phyloP scores from a whole-genome alignment of 768 basidiomycete genomes.

The Leucosporidium yakuticum region DNA sequence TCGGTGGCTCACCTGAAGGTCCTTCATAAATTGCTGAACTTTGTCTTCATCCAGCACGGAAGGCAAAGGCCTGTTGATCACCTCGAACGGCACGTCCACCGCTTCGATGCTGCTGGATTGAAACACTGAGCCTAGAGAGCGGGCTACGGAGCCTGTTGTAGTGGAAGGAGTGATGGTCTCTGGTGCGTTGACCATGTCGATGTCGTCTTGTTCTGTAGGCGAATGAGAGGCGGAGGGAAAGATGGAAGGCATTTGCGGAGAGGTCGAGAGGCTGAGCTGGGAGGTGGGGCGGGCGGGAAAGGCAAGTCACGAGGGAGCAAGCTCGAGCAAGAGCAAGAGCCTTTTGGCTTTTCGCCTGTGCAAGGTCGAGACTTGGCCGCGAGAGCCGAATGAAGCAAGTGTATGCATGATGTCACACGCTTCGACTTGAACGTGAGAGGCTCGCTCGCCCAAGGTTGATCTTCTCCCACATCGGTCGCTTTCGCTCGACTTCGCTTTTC shows the following conservation, averaged over 20 bases:
- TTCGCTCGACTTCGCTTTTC: neutral
- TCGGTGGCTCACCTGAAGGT: slow-evolving; percentile 40
- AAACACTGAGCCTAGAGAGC: neutral
- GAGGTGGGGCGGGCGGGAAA: neutral
- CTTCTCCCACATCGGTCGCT: neutral
- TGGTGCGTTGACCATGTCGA: neutral
- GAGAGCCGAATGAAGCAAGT: too few species aligned
- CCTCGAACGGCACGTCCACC: slow-evolving; percentile 40
- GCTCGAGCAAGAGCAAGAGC: too few species aligned
- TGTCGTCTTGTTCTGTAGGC: neutral
- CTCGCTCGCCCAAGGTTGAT: neutral
- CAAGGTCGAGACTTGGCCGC: too few species aligned
- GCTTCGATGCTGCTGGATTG: slow-evolving; percentile 12
- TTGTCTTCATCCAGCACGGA: slow-evolving; percentile 43
- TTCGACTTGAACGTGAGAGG: too few species aligned
- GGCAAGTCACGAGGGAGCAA: too few species aligned
- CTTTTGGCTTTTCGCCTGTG: too few species aligned
- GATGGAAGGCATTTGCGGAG: neutral
- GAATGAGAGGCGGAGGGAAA: neutral
- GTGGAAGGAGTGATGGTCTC: neutral
- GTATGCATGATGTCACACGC: too few species aligned
- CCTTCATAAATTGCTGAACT: slow-evolving; percentile 43
- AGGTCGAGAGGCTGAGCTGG: neutral
- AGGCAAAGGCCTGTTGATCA: slow-evolving; percentile 43
- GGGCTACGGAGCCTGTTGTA: neutral